A percentile compares a stretch with the other conserved stretches of the same genome.
Conservation (phyloP, 225 moss, liverwort and hornwort genomes). For the Polytrichum formosum region DNA sequence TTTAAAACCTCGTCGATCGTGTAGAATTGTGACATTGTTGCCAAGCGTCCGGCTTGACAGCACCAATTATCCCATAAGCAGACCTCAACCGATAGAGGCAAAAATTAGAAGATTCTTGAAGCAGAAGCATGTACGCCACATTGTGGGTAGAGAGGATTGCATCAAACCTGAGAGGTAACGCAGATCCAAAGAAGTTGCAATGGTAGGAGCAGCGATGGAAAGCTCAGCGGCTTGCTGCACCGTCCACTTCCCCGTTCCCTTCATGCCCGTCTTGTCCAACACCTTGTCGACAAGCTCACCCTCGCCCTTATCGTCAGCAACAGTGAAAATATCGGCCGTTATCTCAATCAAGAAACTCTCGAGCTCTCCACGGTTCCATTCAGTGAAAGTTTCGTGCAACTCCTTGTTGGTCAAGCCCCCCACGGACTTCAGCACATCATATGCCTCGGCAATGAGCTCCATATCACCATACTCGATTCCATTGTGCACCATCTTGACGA, state of each 20-base stretch:
- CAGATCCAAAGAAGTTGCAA: constrained; percentile 84
- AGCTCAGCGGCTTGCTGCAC: constrained; percentile 91
- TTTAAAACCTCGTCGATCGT: no score
- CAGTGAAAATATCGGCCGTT: constrained; percentile 78
- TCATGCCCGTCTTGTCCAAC: constrained; percentile 85
- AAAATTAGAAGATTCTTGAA: no score
- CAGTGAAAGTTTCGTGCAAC: constrained; percentile 62
- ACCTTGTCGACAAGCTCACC: constrained; percentile 83
- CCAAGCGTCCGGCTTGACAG: no score
- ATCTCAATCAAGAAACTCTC: constrained; percentile 88
- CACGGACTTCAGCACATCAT: constrained; percentile 78
- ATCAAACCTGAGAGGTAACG: constrained; percentile 60
- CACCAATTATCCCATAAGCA: no score
- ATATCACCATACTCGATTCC: constrained; percentile 95
- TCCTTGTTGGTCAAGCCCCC: constrained; percentile 71
- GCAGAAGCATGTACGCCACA: no score
- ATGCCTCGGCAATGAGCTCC: constrained; percentile 91
- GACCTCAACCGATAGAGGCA: no score
- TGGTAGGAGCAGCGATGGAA: constrained; percentile 78
- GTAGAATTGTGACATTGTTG: no score
- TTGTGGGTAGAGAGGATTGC: neutral
- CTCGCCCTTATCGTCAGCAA: constrained; percentile 63
- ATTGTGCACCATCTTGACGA: constrained; percentile 95
- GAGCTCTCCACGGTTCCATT: constrained; percentile 83
- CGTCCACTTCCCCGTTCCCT: constrained; percentile 96